These are phyloP conservation scores for Avicennia marina DNA, from an alignment of 257 asterid species.

Conservation along the genomic window DNA sequence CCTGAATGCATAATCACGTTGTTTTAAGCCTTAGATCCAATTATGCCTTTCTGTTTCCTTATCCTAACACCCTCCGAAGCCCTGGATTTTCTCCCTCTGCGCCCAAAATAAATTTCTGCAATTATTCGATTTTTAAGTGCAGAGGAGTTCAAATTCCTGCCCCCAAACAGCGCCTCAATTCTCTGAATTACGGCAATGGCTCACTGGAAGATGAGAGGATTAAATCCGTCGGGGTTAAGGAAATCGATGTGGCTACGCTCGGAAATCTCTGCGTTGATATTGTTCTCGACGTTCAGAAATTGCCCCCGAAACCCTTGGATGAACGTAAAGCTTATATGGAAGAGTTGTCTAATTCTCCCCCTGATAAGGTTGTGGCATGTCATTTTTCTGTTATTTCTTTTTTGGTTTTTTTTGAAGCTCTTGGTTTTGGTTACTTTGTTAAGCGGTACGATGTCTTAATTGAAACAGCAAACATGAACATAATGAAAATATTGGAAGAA, in stretches of 20 bases:
- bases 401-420: background rate
- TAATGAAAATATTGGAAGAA: too few species aligned
- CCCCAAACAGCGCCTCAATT: slow-evolving; percentile 32
- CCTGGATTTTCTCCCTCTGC: slow-evolving; percentile 50
- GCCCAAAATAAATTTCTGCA: slow-evolving; percentile 7
- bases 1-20: slow-evolving; percentile 67
- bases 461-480: too few species aligned
- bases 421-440: background rate
- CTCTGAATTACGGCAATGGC: slow-evolving; percentile 40
- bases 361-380: slow-evolving; percentile 59
- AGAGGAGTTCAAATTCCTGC: slow-evolving; percentile 39
- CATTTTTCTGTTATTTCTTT: background rate
- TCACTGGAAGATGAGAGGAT: slow-evolving; percentile 38
- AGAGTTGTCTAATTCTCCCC: slow-evolving; percentile 67
- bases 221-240: slow-evolving; percentile 43
- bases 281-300: slow-evolving; percentile 73
- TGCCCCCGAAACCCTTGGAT: slow-evolving; percentile 69
- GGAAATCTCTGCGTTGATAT: slow-evolving; percentile 92
- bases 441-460: too few species aligned
- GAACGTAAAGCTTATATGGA: slow-evolving; percentile 75
- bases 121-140: slow-evolving; percentile 34
- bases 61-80: slow-evolving; percentile 40
- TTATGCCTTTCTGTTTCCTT: slow-evolving; percentile 38
- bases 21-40: slow-evolving; percentile 36
- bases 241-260: slow-evolving; percentile 76